A percentile compares a stretch with the other conserved stretches of the same genome.
These are phyloP conservation scores for Abrus pulchellus DNA, from an alignment of 306 rosid genomes.

Conservation along the genomic window DNA sequence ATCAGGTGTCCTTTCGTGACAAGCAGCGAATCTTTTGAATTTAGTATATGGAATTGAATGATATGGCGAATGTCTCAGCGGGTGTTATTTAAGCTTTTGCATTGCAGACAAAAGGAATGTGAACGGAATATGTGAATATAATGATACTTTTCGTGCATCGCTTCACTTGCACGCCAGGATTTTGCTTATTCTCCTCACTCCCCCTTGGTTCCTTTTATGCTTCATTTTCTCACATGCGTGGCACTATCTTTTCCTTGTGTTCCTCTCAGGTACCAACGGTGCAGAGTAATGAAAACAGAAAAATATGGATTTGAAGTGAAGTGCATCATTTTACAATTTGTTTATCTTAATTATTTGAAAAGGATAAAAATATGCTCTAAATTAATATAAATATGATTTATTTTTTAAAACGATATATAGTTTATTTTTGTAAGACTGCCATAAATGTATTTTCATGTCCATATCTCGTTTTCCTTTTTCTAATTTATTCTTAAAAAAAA, in stretches of 20 bases:
- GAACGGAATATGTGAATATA: conserved; percentile 48
- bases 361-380: too few relatives aligned
- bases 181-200: not conserved
- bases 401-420: too few relatives aligned
- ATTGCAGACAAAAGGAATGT: conserved; percentile 51
- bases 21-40: conserved; percentile 13
- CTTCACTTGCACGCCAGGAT: conserved; percentile 75
- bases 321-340: too few relatives aligned
- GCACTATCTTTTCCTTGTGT: not conserved
- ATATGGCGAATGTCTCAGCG: not conserved
- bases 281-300: too few relatives aligned
- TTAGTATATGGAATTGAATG: not conserved
- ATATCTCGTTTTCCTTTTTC: not conserved
- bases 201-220: not conserved
- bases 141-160: conserved; percentile 43
- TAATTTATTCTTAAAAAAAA: not conserved
- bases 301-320: too few relatives aligned
- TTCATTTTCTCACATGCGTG: conserved; percentile 13
- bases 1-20: not conserved
- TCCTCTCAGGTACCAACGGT: not conserved
- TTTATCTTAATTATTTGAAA: too few relatives aligned
- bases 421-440: not conserved
- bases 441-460: not conserved
- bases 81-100: not conserved
- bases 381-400: too few relatives aligned